Percentiles rank a stretch among this genome's conserved stretches.
Evolutionary conservation across 2,329 filamentous ascomycete species (phyloP).

Genomic region (Eutypella sp.): DNA sequence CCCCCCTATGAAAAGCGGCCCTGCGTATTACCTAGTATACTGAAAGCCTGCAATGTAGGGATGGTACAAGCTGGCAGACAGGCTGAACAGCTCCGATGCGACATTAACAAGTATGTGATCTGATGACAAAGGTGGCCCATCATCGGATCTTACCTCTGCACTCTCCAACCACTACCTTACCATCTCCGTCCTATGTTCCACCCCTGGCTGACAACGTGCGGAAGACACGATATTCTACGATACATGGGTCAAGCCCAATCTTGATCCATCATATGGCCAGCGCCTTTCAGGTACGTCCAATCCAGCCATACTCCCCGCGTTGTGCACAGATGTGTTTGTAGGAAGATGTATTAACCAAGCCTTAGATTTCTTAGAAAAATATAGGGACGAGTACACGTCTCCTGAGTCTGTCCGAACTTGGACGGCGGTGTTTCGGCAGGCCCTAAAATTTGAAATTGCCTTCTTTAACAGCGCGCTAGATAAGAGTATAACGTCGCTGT

Average conservation of each 20-base stretch:
- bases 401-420: not conserved
- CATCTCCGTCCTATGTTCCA: not conserved
- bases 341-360: not conserved
- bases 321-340: not conserved
- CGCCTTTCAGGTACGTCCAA: not conserved
- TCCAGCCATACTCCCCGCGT: not conserved
- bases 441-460: not conserved
- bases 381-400: not conserved
- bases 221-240: not conserved
- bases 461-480: slow-evolving; percentile 1
- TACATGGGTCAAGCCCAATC: not conserved
- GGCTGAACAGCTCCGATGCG: not conserved
- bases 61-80: not conserved
- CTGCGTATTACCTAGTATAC: not conserved
- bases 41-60: no score
- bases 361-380: not conserved
- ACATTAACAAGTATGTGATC: no score
- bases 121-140: no score
- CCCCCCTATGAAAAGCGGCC: not conserved
- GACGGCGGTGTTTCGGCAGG: not conserved
- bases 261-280: not conserved
- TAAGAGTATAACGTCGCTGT: slow-evolving; percentile 2
- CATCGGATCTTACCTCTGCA: no score
- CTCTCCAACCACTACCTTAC: not conserved
- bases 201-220: not conserved